Base-by-base conservation (phyloP, 2,329 filamentous ascomycete species). In the Fusarium sp. region DNA sequence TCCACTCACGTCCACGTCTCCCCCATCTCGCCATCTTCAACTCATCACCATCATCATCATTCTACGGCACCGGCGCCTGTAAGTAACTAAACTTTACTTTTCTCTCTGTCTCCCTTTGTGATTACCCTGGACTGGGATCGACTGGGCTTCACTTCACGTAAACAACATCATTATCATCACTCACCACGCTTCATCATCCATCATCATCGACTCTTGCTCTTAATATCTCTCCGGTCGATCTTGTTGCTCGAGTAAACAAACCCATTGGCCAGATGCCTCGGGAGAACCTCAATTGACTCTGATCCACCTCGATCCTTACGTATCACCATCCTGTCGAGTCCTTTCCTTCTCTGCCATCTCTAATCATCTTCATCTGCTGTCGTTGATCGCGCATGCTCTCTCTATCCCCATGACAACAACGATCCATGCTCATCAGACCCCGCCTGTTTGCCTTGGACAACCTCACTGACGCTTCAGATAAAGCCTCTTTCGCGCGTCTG, bases 161-260 rank as follows among this genome's bases (percentile, higher is more conserved):
- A 60, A 64, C 66, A 59, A 50, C 47, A 27, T 13, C 40, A 15
- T 13, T 10, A 31, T 31, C 29, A 60, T 18, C 33, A 57, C 21
- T 43, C 42, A 53, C 47, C 47, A 51, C 37, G 48, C 52, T 52
- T 53, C 51, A 58, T 47, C 52, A 40, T 54, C 56, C 46, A 47
- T 35, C 47, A 58, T 63, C 69, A 56, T 48, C 54, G 43, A 58
- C 54, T 41, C n/a, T 21, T 45, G 45, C 35, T 36, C 36, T 42
- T 42, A 49, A 42, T 43, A 37, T 61, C 13, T n/a, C 49, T 58
- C 37, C 31, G 36, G 54, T 43, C 40, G 36, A 54, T 46, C 42
- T 39, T 36, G 37, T 56, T 47, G 48, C 21, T 43, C 67, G 75
- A 72, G 75, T 79, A 79, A 78, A 79, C 77, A 80, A 78, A 78